These are phyloP conservation scores for Saccharomycopsis hybrid DNA, from an alignment of 1,139 yeast genomes.

Conservation along the genomic window DNA sequence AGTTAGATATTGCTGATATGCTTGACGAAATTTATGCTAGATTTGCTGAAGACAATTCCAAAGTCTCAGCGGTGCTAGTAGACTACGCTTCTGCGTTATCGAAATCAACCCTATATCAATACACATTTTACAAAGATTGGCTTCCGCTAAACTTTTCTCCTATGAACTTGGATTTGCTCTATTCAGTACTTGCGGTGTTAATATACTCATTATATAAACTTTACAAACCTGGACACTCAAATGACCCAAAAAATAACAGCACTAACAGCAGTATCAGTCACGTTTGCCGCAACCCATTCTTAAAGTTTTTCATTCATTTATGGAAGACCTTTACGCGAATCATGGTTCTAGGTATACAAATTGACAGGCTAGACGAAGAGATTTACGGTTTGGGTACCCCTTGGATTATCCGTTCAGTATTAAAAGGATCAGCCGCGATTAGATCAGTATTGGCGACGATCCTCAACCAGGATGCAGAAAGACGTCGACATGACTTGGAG, in stretches of 20 bases:
- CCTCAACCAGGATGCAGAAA: slow-evolving; percentile 39
- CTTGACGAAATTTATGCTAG: not conserved
- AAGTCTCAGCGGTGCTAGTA: not conserved
- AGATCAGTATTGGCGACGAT: slow-evolving; percentile 56
- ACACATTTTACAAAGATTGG: slow-evolving; percentile 15
- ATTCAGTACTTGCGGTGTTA: slow-evolving; percentile 46
- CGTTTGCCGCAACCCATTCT: slow-evolving; percentile 64
- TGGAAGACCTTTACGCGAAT: slow-evolving; percentile 11
- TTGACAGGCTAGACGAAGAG: slow-evolving; percentile 17
- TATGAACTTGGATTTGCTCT: slow-evolving; percentile 38
- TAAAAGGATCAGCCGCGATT: slow-evolving; percentile 59
- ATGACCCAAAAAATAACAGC: too few species aligned
- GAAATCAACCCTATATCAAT: slow-evolving; percentile 6
- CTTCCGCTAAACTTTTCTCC: slow-evolving; percentile 9
- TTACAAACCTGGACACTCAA: too few species aligned
- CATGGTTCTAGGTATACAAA: slow-evolving; percentile 10
- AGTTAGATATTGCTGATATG: not conserved
- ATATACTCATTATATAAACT: slow-evolving; percentile 47
- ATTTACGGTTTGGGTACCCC: slow-evolving; percentile 37
- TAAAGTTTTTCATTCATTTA: slow-evolving; percentile 35
- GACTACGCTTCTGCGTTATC: not conserved
- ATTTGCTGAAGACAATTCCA: not conserved
- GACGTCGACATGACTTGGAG: slow-evolving; percentile 43
- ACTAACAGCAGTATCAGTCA: slow-evolving; percentile 34
- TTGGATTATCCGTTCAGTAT: slow-evolving; percentile 40